Base-by-base conservation (phyloP, 2,329 filamentous ascomycete species). In the Calonectria hongkongensis region DNA sequence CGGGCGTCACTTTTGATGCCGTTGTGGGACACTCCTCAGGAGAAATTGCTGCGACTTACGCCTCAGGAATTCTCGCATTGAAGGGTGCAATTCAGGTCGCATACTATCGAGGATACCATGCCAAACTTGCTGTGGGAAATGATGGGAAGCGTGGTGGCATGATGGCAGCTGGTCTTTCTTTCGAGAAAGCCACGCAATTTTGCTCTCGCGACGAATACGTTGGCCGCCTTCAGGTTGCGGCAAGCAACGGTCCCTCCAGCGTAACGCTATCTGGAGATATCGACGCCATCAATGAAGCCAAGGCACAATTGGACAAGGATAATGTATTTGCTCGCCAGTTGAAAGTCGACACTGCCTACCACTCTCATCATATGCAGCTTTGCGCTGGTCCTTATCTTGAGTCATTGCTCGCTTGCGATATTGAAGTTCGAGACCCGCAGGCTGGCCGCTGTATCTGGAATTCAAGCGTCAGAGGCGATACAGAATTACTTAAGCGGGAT, bases 311-410 rank as follows among this genome's bases (percentile, higher is more conserved):
- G 39, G 54, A 60, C 21, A 60, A 60, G 33, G 54, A 60, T 18
- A 60, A 41, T 30, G 16, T 39, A 21, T 60, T 60, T 41, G 54
- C 54, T 18, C 54, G 54, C 33, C 54, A 27, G 54, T 25, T 60
- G 33, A 60, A 60, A 21, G 54, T 60, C 18, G 54, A 60, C 25
- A 60, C 54, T 9, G 54, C 54, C 13, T 60, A 60, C 33, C 54
- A 60, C 54, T 60, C 54, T 16, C 54, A 60, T n/a, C 54, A 60
- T 36, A 60, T 60, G 54, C 54, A 60, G 36, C n/a, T 41, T 15
- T 60, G 54, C 25, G 54, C 54, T 13, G 54, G 36, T 3, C 54
- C 54, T 41, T 60, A 60, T 36, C 33, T 60, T 15, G 54, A 60
- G 28, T 60, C 54, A 27, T 18, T 60, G 54, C 36, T 60, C 3